Evolutionary conservation across 1,139 yeast species (phyloP).

Genomic region (Protomyces pachydermus): DNA sequence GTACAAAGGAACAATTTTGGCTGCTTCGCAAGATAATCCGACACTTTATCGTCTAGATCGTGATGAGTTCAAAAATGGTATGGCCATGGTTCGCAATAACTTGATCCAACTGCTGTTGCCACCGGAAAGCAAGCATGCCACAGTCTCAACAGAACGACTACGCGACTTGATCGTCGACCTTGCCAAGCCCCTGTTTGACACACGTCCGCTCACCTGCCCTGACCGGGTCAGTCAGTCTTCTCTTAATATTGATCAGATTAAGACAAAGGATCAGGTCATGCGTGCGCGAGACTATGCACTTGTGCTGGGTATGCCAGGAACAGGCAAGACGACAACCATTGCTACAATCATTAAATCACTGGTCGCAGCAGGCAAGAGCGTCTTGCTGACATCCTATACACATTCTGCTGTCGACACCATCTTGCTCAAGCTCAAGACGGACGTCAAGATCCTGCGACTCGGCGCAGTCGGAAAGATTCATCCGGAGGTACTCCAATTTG

Average conservation of each 20-base stretch:
- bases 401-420: constrained; percentile 96
- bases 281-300: constrained; percentile 67
- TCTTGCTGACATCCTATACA: constrained; percentile 79
- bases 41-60: constrained; percentile 62
- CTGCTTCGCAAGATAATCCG: constrained; percentile 31
- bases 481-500: constrained; percentile 52
- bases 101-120: constrained; percentile 61
- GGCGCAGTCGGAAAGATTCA: constrained; percentile 49
- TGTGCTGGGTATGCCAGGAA: constrained; percentile 96
- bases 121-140: constrained; percentile 48
- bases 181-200: constrained; percentile 45
- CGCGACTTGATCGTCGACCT: constrained; percentile 62
- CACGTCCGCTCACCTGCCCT: background rate
- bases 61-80: constrained; percentile 70
- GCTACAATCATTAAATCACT: constrained; percentile 64
- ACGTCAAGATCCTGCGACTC: constrained; percentile 45
- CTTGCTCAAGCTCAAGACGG: constrained; percentile 57
- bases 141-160: constrained; percentile 36
- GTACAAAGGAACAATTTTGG: constrained; percentile 41
- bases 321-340: constrained; percentile 93
- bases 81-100: constrained; percentile 73
- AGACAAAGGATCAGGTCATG: constrained; percentile 63
- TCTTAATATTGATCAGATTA: constrained; percentile 63
- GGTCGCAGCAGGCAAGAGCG: constrained; percentile 57
- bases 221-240: constrained; percentile 28